Percentiles rank a stretch among this genome's conserved stretches.
Evolutionary conservation across 257 asterid genomes (phyloP).

Genomic region (Solanum pennellii): DNA sequence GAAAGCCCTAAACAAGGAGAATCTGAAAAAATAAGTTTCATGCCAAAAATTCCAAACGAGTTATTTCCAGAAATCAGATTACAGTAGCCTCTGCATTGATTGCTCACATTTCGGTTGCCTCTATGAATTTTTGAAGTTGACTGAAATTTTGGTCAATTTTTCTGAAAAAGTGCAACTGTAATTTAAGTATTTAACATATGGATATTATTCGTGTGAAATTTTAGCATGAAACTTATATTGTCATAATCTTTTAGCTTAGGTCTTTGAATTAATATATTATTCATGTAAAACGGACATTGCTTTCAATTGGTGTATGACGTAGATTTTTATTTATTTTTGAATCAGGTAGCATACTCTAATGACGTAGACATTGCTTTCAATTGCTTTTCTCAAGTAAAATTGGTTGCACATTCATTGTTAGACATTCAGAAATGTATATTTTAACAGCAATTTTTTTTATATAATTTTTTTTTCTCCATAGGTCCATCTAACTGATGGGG

Average conservation of each 20-base stretch:
- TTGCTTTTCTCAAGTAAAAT: background rate
- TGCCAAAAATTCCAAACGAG: background rate
- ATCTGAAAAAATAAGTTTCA: background rate
- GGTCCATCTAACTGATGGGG: no score
- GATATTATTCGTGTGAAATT: background rate
- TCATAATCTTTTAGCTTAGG: background rate
- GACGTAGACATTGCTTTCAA: background rate
- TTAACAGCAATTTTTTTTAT: no score
- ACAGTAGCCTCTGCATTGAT: background rate
- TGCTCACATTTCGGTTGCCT: background rate
- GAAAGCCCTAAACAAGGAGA: background rate
- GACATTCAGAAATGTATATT: background rate
- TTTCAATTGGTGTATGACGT: background rate
- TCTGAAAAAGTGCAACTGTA: background rate
- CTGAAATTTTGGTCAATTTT: background rate
- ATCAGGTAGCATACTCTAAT: background rate
- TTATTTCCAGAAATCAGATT: background rate
- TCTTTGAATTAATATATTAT: background rate
- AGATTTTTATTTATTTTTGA: no score
- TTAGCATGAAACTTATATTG: background rate
- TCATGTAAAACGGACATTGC: background rate
- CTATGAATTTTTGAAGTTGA: no score
- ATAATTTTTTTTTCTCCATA: no score
- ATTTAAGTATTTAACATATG: no score
- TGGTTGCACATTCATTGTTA: background rate